Conservation (phyloP, 306 rosid species). For the Abrus pulchellus region DNA sequence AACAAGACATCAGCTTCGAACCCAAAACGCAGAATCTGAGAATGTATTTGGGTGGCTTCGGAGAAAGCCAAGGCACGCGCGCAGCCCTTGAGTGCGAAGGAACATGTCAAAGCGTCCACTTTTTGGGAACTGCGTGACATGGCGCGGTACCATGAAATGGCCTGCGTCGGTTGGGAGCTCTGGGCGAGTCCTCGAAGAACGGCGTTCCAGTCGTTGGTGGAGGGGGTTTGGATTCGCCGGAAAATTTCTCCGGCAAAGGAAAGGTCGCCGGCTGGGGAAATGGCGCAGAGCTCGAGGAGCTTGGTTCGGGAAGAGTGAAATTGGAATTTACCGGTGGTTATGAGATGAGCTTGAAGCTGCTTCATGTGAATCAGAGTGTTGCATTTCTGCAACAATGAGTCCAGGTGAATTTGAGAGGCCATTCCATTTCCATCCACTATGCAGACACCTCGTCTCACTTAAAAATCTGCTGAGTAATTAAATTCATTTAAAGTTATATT, state of each 20-base stretch:
- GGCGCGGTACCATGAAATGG: conserved; percentile 68
- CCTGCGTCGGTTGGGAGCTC: conserved; percentile 72
- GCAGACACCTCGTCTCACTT: conserved; percentile 2
- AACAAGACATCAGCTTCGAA: conserved; percentile 64
- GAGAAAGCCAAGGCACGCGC: conserved; percentile 76
- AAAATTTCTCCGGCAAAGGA: conserved; percentile 64
- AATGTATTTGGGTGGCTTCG: conserved; percentile 75
- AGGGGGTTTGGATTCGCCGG: conserved; percentile 61
- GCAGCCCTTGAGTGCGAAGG: conserved; percentile 84
- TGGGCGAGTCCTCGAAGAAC: conserved; percentile 81
- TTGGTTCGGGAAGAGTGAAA: conserved; percentile 65
- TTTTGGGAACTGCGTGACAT: conserved; percentile 55
- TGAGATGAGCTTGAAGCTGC: conserved; percentile 78
- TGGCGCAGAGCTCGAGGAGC: conserved; percentile 76
- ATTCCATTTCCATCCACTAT: conserved; percentile 44
- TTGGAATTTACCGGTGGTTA: conserved; percentile 69
- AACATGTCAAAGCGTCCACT: conserved; percentile 83
- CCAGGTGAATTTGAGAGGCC: conserved; percentile 48
- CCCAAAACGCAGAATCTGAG: conserved; percentile 71
- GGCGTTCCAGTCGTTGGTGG: conserved; percentile 88
- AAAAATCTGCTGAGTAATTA: background rate
- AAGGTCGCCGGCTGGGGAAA: conserved; percentile 70
- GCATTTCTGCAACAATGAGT: conserved; percentile 68
- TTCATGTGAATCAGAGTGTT: conserved; percentile 63
- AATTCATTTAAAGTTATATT: background rate